Evolutionary conservation across 495 filamentous ascomycete genomes (phyloP), one percentile per base, ranked within the genome.

Genomic region (Trichoderma erinaceum): DNA sequence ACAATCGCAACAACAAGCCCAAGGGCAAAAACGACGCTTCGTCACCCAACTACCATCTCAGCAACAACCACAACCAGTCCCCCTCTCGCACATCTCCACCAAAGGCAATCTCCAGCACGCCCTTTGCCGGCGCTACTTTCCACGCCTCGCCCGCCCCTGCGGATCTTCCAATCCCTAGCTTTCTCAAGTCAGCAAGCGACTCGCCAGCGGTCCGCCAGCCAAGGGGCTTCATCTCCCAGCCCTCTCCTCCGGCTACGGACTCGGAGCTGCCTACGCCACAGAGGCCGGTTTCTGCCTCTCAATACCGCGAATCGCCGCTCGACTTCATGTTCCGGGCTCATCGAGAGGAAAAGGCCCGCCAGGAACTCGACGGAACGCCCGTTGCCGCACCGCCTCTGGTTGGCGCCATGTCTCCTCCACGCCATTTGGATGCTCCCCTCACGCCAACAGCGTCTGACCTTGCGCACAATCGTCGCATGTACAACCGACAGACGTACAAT

Each of bases 121-220:
- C 91, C 68, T 99, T 97, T 77, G 95, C 95, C 16, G 95, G 95
- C 18, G 91, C 93, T 18, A 96, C 92, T 0, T 99, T 99, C 77
- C 94, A 97, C 75, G 90, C 92, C 13, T 99, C 95, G 2, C 95
- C 95, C 16, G 93, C 93, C 3, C 90, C 96, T 2, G 94, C 93
- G 4, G 86, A 92, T n/a, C 84, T 99, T 6, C 96, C 96, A 0
- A 91, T 97, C 52, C 95, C 95, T 1, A 95, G 88, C 75, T 97
- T 97, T 75, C 86, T 97, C n/a, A 93, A 89, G 67, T 89, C 92
- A 0, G 80, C 92, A 15, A 88, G 89, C 8, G 88, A 90, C 63
- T 85, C 84, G 8, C 83, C 84, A 18, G 69, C 73, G n/a, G 69
- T 70, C 7, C 70, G 74, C 80, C 70, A 80, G 29, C 63, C 69